phyloP scores from a whole-genome alignment of 495 filamentous ascomycete species.

The Lasiosphaeria miniovina region DNA sequence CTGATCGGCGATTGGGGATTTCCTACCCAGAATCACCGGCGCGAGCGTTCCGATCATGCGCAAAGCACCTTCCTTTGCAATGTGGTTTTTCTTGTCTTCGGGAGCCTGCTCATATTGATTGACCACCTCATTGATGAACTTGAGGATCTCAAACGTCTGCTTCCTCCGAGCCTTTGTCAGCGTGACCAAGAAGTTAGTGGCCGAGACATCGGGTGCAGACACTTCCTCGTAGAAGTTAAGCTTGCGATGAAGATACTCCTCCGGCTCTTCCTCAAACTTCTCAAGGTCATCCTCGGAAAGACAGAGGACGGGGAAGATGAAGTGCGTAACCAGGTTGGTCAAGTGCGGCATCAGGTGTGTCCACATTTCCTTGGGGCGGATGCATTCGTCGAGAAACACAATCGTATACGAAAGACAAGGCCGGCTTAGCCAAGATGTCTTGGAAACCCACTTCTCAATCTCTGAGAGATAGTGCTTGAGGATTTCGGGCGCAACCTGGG shows the following conservation, averaged over 20 bases:
- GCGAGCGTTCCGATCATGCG: constrained; percentile 96
- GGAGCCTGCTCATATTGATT: constrained; percentile 79
- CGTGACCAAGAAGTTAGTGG: constrained; percentile 92
- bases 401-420: constrained; percentile 88
- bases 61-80: constrained; percentile 93
- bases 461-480: constrained; percentile 87
- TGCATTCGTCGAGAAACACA: constrained; percentile 92
- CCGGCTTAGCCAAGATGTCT: constrained; percentile 92
- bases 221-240: constrained; percentile 98
- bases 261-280: constrained; percentile 87
- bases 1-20: constrained; percentile 94
- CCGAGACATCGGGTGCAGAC: constrained; percentile 91
- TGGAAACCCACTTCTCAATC: constrained; percentile 95
- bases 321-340: constrained; percentile 83
- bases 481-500: constrained; percentile 90
- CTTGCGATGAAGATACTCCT: constrained; percentile 95
- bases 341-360: constrained; percentile 88
- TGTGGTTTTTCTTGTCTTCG: constrained; percentile 81
- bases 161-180: constrained; percentile 93
- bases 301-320: constrained; percentile 93
- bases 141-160: constrained; percentile 88
- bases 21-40: constrained; percentile 92
- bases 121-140: constrained; percentile 89
- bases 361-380: constrained; percentile 97
- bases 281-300: constrained; percentile 91